A percentile compares a stretch with the other conserved stretches of the same genome.
Conservation (phyloP, 179 eudicot genomes). For the Sideroxylon spinosum region DNA sequence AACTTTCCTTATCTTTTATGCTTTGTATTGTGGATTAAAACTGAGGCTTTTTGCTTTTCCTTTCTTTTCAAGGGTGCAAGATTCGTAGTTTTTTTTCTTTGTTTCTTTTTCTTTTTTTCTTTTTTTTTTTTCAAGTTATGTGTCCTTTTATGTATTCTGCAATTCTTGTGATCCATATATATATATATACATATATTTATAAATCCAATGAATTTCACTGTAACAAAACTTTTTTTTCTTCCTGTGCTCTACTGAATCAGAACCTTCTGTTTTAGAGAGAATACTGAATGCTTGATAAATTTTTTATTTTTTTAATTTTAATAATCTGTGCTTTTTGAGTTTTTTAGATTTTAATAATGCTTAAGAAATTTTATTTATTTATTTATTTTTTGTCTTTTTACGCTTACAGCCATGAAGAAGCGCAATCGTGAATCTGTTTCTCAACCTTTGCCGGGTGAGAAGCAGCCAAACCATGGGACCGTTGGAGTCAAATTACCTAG, state of each 20-base stretch:
- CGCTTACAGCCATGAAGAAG: constrained; percentile 47
- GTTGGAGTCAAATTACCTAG: constrained; percentile 25
- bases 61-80: constrained; percentile 16
- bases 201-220: too few species aligned
- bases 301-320: neutral
- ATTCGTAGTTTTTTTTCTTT: constrained; percentile 15
- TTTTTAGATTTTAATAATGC: constrained; percentile 3
- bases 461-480: constrained; percentile 27
- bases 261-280: constrained; percentile 5
- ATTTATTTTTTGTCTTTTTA: constrained; percentile 7
- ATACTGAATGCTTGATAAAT: constrained; percentile 4
- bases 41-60: constrained; percentile 14
- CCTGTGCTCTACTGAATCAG: neutral
- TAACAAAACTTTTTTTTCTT: too few species aligned
- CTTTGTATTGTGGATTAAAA: constrained; percentile 5
- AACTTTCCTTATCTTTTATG: constrained; percentile 12
- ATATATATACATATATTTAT: too few species aligned
- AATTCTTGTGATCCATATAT: constrained; percentile 16
- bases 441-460: constrained; percentile 23
- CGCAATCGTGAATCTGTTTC: constrained; percentile 36
- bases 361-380: too few species aligned
- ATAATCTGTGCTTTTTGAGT: neutral
- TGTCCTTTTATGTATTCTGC: constrained; percentile 11
- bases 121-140: constrained; percentile 15
- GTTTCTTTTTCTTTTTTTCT: too few species aligned